Base-by-base conservation (phyloP, 306 rosid genomes). In the Cucurbita maxima region DNA sequence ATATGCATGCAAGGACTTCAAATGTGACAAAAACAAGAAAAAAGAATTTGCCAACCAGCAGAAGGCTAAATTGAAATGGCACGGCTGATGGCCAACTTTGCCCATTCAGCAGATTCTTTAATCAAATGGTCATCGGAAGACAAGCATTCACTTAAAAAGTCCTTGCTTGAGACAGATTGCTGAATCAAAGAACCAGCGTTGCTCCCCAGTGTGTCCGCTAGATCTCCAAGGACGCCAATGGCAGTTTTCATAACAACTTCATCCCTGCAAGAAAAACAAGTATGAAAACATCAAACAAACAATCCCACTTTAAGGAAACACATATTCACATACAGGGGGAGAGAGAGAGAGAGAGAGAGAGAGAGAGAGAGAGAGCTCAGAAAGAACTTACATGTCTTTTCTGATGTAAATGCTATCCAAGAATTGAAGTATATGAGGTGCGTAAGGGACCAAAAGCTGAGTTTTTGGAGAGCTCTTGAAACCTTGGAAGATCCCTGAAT, bases 51-150 rank as follows among this genome's bases (percentile, higher is more conserved):
- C 83, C 77, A 76, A 80, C 57, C 11, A 62, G 80, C 76, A 51
- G 54, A 44, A 7, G 81, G 82, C 85, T 88, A 92, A 79, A 89
- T 89, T 82, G 97, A 86, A 80, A 92, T 89, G 61, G 94, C 94
- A 41, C 97, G 97, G 69, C 22, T 83, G 73, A 92, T 92, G 68
- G 97, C 97, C 90, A 85, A 84, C 88, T 80, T 87, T 78, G 97
- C 97, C 97, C 97, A 91, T 81, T 91, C 93, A 76, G 97, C 97
- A 75, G 96, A 91, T 83, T 89, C 91, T 78, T 87, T 92, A 69
- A 92, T 89, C 86, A 89, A 75, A 83, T 84, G 82, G 78, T 92
- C 97, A 57, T 92, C 96, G 4, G 97, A 89, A 76, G 97, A 87
- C 87, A 92, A 82, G 79, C 97, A 92, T 77, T 89, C 96, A 75